Conservation (phyloP, 1,284 basidiomycete species). For the Pterulicium gracile region DNA sequence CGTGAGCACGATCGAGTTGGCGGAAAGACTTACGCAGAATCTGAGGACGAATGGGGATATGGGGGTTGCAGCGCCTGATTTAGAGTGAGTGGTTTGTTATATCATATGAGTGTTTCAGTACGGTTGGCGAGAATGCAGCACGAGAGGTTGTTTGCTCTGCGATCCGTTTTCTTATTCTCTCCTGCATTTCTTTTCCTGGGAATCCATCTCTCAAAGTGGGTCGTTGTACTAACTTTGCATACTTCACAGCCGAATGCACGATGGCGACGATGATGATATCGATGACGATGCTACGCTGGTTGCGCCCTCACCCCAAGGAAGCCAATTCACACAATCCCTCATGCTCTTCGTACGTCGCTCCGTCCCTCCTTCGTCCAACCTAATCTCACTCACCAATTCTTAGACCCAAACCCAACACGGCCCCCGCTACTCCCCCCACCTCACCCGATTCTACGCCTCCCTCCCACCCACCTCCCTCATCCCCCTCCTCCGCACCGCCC, state of each 20-base stretch:
- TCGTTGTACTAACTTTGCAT: too few species aligned
- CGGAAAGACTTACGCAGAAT: slow-evolving; percentile 59
- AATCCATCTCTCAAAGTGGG: too few species aligned
- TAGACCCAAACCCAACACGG: slow-evolving; percentile 72
- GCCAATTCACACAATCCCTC: slow-evolving; percentile 53
- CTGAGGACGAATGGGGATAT: slow-evolving; percentile 61
- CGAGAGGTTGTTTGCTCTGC: too few species aligned
- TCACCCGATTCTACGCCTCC: slow-evolving; percentile 69
- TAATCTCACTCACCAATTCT: slow-evolving; percentile 5
- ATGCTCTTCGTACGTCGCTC: slow-evolving; percentile 42
- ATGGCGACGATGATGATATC: too few species aligned
- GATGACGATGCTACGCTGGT: too few species aligned
- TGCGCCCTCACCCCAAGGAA: too few species aligned
- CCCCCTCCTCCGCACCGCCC: slow-evolving; percentile 36
- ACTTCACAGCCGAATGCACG: too few species aligned
- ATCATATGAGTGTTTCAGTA: too few species aligned
- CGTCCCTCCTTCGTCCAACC: slow-evolving; percentile 2
- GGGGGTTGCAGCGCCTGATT: slow-evolving; percentile 47
- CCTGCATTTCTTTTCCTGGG: too few species aligned
- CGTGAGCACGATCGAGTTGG: slow-evolving; percentile 41
- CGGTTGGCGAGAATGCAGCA: too few species aligned
- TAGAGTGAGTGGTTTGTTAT: slow-evolving; percentile 20
- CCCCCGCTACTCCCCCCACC: slow-evolving; percentile 50
- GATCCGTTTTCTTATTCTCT: background rate
- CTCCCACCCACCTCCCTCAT: slow-evolving; percentile 42